A percentile compares a stretch with the other conserved stretches of the same genome.
phyloP scores from a whole-genome alignment of 257 asterid genomes.

The Solanum tarijense region DNA sequence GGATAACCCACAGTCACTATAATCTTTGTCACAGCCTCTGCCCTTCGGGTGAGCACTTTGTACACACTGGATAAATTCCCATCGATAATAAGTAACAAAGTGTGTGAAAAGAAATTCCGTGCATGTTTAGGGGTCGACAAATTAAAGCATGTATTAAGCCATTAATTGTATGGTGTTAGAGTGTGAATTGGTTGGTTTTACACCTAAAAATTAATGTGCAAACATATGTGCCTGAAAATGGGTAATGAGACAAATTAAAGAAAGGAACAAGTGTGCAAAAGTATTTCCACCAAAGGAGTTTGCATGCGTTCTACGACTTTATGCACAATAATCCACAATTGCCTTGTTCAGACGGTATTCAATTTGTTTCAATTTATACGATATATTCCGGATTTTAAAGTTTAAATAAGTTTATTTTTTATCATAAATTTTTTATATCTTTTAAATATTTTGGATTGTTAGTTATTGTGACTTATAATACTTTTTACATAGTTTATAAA shows the following conservation, averaged over 20 bases:
- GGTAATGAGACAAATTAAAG: not conserved
- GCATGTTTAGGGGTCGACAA: not conserved
- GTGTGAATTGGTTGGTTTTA: not conserved
- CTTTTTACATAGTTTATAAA: no score
- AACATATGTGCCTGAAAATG: not conserved
- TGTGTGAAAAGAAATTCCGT: not conserved
- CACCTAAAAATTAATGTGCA: not conserved
- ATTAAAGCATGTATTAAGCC: not conserved
- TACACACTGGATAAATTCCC: no score
- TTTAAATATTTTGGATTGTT: no score
- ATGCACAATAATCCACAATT: not conserved
- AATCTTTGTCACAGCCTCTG: no score
- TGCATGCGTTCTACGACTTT: not conserved
- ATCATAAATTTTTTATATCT: no score
- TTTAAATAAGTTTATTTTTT: no score
- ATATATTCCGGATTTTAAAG: fast-evolving
- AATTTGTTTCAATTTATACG: no score
- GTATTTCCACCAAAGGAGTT: not conserved
- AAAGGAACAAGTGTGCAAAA: not conserved
- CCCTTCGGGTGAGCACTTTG: no score
- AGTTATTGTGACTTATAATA: no score
- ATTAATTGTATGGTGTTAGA: not conserved
- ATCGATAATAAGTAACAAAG: no score
- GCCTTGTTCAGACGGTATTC: not conserved
- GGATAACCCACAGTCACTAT: fast-evolving